Evolutionary conservation across 345 rosid genomes (phyloP).

Genomic region (Salix purpurea): DNA sequence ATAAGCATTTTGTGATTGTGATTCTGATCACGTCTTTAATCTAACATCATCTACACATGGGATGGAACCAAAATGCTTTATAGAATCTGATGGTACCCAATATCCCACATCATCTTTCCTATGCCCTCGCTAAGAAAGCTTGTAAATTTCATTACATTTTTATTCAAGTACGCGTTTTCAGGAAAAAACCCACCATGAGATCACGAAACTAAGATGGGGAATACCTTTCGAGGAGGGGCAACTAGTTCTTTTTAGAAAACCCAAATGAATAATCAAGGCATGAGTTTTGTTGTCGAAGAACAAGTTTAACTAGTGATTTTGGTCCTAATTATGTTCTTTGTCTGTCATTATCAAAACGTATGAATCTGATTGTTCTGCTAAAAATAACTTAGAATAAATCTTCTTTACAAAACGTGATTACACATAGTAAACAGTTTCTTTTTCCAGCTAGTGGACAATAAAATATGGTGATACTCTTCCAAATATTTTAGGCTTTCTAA

Average conservation of each 20-base stretch:
- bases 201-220: too few relatives aligned
- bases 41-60: not conserved
- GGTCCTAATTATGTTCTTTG: not conserved
- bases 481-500: not conserved
- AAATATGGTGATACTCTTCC: not conserved
- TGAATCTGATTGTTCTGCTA: not conserved
- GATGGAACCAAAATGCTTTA: not conserved
- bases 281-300: not conserved
- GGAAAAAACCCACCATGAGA: too few relatives aligned
- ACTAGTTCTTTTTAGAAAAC: not conserved
- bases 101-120: too few relatives aligned
- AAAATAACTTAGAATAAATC: not conserved
- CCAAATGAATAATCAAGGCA: not conserved
- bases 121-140: not conserved
- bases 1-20: too few relatives aligned
- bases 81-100: not conserved
- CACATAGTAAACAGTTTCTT: not conserved
- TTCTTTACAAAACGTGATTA: not conserved
- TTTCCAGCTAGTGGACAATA: not conserved
- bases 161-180: too few relatives aligned
- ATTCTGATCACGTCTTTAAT: too few relatives aligned
- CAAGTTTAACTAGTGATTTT: not conserved
- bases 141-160: too few relatives aligned
- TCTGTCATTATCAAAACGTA: not conserved
- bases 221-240: too few relatives aligned